Conservation (phyloP, 345 rosid genomes). For the Citrus sp. region DNA sequence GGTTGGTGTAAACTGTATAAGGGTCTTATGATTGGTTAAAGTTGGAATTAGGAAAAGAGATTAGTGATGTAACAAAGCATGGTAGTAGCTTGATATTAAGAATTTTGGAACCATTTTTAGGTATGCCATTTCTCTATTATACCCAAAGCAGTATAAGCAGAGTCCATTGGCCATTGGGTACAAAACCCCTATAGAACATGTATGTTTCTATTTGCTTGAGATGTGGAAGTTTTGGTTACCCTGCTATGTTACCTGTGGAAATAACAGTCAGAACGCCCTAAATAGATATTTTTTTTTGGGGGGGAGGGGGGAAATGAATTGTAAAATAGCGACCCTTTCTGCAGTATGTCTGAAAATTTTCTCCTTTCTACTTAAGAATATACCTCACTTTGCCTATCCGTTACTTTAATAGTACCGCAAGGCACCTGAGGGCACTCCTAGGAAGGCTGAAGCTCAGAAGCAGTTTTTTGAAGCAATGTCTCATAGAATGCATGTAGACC, state of each 20-base stretch:
- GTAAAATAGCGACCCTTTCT: background rate
- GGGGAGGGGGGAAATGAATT: too few relatives aligned
- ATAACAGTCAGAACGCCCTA: too few relatives aligned
- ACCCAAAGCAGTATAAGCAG: background rate
- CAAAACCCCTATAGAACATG: background rate
- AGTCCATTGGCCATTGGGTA: background rate
- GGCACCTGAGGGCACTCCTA: conserved; percentile 82
- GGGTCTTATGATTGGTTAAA: background rate
- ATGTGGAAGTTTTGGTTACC: background rate
- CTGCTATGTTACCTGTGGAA: too few relatives aligned
- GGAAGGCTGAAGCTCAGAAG: conserved; percentile 75
- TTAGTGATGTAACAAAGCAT: background rate
- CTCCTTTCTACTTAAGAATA: background rate
- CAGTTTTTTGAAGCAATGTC: conserved; percentile 89
- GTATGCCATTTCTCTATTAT: background rate
- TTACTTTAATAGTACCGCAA: conserved; percentile 65
- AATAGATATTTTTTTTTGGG: too few relatives aligned
- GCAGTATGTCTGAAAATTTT: background rate
- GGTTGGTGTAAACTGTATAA: background rate
- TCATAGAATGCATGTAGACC: conserved; percentile 81
- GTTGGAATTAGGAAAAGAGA: background rate
- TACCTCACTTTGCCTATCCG: background rate
- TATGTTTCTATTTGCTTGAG: background rate
- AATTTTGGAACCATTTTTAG: background rate
- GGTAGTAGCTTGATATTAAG: background rate